phyloP scores from a whole-genome alignment of 495 filamentous ascomycete genomes.

The Cryomyces minteri region DNA sequence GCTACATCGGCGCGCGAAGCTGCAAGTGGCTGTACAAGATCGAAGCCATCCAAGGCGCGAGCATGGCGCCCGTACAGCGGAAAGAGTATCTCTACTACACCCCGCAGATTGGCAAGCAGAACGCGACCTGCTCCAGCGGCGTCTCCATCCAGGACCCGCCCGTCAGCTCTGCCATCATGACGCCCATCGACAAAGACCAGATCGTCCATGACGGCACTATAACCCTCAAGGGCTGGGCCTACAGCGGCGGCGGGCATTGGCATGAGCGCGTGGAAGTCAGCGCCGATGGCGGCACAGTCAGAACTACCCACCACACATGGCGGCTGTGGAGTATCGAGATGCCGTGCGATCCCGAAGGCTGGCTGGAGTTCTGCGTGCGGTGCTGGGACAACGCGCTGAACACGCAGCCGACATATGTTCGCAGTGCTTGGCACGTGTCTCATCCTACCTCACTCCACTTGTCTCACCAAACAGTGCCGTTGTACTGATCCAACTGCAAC shows the following conservation, averaged over 20 bases:
- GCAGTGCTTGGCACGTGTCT: conserved; percentile 14
- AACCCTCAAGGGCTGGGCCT: conserved; percentile 36
- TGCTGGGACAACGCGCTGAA: conserved; percentile 41
- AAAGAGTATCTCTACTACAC: conserved; percentile 43
- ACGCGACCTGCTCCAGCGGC: conserved; percentile 29
- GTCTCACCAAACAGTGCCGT: neutral
- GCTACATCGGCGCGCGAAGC: conserved; percentile 40
- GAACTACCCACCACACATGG: conserved; percentile 37
- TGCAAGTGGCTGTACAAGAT: conserved; percentile 40
- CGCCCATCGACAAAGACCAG: conserved; percentile 29
- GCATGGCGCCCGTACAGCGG: conserved; percentile 19
- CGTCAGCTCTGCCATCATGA: conserved; percentile 39
- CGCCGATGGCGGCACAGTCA: conserved; percentile 33
- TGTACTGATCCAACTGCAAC: neutral
- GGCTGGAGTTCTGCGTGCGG: conserved; percentile 35
- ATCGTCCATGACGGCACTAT: conserved; percentile 37
- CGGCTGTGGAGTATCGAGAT: conserved; percentile 32
- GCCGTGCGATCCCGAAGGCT: conserved; percentile 38
- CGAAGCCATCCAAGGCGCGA: conserved; percentile 27
- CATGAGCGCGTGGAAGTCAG: conserved; percentile 38
- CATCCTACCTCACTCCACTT: neutral
- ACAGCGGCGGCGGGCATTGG: conserved; percentile 38
- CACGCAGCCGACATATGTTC: conserved; percentile 29
- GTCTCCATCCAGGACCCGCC: conserved; percentile 49
- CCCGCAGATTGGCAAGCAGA: conserved; percentile 41